phyloP scores from a whole-genome alignment of 768 basidiomycete genomes.

The Calocybe cyanea region DNA sequence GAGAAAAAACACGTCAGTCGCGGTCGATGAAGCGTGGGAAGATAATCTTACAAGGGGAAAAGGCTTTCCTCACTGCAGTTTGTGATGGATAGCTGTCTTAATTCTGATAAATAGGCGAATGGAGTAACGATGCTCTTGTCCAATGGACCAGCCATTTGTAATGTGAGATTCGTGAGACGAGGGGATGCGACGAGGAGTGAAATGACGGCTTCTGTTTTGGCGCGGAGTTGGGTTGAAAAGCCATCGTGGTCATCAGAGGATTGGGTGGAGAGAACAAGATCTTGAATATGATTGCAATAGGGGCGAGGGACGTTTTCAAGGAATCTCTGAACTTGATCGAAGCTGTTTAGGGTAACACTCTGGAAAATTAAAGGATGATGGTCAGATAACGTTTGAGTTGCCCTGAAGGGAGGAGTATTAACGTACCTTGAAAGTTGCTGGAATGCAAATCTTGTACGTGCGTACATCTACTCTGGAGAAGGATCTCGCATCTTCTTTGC shows the following conservation, averaged over 20 bases:
- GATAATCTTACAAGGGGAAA: constrained; percentile 42
- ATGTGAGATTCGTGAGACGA: constrained; percentile 43
- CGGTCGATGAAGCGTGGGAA: constrained; percentile 2
- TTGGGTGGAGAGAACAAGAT: constrained; percentile 45
- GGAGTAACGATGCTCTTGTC: constrained; percentile 45
- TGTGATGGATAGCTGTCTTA: constrained; percentile 43
- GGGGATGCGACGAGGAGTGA: constrained; percentile 46
- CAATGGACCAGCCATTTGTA: constrained; percentile 47
- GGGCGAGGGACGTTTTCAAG: constrained; percentile 50
- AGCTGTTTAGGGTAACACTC: constrained; percentile 46
- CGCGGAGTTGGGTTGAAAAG: constrained; percentile 21
- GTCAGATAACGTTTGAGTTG: constrained; percentile 10
- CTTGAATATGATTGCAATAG: constrained; percentile 50
- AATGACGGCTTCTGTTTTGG: constrained; percentile 44
- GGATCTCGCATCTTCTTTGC: constrained; percentile 36
- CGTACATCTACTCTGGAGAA: constrained; percentile 47
- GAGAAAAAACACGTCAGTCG: constrained; percentile 7
- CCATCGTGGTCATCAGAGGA: constrained; percentile 8
- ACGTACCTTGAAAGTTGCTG: constrained; percentile 56
- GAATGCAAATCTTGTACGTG: constrained; percentile 53
- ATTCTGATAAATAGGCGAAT: constrained; percentile 40
- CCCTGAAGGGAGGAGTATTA: neutral
- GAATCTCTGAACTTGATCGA: constrained; percentile 48
- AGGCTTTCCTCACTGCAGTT: constrained; percentile 40
- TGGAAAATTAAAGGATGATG: constrained; percentile 20